phyloP scores from a whole-genome alignment of 179 eudicot species.

The Corrigiola litoralis region DNA sequence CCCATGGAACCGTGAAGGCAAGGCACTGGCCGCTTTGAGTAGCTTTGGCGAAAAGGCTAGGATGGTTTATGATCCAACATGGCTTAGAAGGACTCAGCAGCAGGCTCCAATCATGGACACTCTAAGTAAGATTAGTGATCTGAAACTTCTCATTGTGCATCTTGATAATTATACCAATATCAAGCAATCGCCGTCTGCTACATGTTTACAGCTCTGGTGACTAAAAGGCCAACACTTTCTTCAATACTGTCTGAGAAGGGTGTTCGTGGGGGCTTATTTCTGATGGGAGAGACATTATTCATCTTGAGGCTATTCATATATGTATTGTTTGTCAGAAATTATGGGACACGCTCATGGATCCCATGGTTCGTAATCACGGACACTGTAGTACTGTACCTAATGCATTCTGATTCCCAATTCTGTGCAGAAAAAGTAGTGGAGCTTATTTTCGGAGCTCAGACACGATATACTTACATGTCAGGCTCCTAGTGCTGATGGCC shows the following conservation, averaged over 20 bases:
- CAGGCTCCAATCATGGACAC: constrained; percentile 39
- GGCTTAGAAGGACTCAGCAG: constrained; percentile 57
- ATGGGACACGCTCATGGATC: constrained; percentile 79
- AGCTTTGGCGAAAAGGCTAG: constrained; percentile 82
- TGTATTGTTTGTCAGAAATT: constrained; percentile 67
- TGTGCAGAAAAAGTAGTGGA: constrained; percentile 85
- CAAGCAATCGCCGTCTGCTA: neutral
- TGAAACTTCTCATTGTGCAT: too few relatives aligned
- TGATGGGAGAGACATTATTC: constrained; percentile 65
- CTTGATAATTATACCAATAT: neutral
- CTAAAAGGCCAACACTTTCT: constrained; percentile 50
- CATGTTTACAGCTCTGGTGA: constrained; percentile 35
- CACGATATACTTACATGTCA: constrained; percentile 94
- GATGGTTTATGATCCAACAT: constrained; percentile 53
- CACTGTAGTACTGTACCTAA: neutral
- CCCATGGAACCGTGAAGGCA: constrained; percentile 62
- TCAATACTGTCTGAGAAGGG: constrained; percentile 71
- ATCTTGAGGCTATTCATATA: constrained; percentile 84
- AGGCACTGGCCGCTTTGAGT: constrained; percentile 73
- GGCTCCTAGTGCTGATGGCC: constrained; percentile 51
- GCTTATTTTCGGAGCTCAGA: constrained; percentile 83
- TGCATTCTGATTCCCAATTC: neutral
- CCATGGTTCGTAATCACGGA: constrained; percentile 48
- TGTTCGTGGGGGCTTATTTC: constrained; percentile 55
- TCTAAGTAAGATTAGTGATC: constrained; percentile 42